Evolutionary conservation across 2,329 filamentous ascomycete species (phyloP).

Genomic region (Periconia digitata): DNA sequence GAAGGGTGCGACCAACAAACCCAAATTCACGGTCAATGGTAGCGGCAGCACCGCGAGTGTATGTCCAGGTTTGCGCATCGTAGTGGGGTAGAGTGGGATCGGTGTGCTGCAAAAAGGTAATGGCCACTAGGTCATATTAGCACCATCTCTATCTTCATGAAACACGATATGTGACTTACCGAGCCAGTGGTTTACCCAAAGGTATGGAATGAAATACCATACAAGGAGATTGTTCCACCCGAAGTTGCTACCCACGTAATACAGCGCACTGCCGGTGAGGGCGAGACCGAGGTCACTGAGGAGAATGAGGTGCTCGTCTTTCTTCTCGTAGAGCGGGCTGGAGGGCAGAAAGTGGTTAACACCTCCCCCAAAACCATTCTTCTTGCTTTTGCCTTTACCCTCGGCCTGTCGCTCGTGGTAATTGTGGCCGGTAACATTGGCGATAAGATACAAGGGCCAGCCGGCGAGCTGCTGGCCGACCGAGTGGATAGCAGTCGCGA

Average conservation of each 20-base stretch:
- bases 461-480: conserved; percentile 85
- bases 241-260: conserved; percentile 71
- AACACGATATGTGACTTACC: conserved; percentile 61
- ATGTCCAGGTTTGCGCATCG: conserved; percentile 83
- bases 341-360: conserved; percentile 94
- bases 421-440: conserved; percentile 96
- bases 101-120: conserved; percentile 97
- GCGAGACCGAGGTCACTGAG: conserved; percentile 78
- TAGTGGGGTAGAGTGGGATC: conserved; percentile 95
- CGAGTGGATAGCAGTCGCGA: conserved; percentile 73
- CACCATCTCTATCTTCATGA: conserved; percentile 11
- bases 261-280: conserved; percentile 63
- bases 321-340: conserved; percentile 88
- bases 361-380: conserved; percentile 74
- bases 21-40: conserved; percentile 98
- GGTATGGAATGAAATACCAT: conserved; percentile 93
- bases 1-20: conserved; percentile 85
- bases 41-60: conserved; percentile 86
- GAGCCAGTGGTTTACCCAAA: conserved; percentile 99
- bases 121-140: conserved; percentile 68
- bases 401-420: conserved; percentile 87
- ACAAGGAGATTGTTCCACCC: conserved; percentile 86
- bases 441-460: conserved; percentile 88
- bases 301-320: conserved; percentile 83
- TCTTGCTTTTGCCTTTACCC: conserved; percentile 90